A percentile compares a stretch with the other conserved stretches of the same genome.
These are phyloP conservation scores for Fusarium phyllophilum DNA, from an alignment of 2,329 filamentous ascomycete species.

Conservation along the genomic window DNA sequence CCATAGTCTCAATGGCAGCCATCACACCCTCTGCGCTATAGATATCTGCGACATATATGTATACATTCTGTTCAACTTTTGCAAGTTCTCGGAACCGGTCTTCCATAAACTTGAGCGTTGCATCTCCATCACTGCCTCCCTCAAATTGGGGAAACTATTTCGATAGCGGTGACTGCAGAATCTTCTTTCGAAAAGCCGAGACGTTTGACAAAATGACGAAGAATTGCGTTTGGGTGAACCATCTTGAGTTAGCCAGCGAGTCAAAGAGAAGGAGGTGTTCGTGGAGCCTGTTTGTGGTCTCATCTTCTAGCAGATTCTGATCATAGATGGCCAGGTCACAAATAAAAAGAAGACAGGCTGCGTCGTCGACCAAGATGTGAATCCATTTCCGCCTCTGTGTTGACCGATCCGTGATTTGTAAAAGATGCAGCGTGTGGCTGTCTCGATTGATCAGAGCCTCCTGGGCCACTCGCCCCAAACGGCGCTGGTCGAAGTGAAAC, in stretches of 20 bases:
- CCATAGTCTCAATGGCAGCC: background rate
- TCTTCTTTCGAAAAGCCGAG: fast-evolving
- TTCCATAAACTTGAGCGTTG: background rate
- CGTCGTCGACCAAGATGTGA: background rate
- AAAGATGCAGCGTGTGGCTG: background rate
- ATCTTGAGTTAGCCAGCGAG: background rate
- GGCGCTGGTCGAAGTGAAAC: background rate
- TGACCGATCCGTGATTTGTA: background rate
- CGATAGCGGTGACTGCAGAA: background rate
- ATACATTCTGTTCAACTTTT: background rate
- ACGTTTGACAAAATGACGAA: background rate
- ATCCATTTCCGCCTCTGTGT: background rate
- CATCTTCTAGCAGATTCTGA: background rate
- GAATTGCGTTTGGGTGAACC: background rate
- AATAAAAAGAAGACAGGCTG: background rate
- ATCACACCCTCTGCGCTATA: background rate
- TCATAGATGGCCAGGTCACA: background rate
- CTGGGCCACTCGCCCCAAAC: background rate
- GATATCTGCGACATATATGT: background rate
- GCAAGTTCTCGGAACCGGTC: background rate
- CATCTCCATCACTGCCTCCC: background rate
- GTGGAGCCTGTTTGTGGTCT: background rate
- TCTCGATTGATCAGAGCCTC: background rate
- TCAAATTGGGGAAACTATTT: background rate
- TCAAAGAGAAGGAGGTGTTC: background rate